Percentiles rank a stretch among this genome's conserved stretches.
These are phyloP conservation scores for Leccinum olivaceopallidum DNA, from an alignment of 768 basidiomycete genomes.

Conservation along the genomic window DNA sequence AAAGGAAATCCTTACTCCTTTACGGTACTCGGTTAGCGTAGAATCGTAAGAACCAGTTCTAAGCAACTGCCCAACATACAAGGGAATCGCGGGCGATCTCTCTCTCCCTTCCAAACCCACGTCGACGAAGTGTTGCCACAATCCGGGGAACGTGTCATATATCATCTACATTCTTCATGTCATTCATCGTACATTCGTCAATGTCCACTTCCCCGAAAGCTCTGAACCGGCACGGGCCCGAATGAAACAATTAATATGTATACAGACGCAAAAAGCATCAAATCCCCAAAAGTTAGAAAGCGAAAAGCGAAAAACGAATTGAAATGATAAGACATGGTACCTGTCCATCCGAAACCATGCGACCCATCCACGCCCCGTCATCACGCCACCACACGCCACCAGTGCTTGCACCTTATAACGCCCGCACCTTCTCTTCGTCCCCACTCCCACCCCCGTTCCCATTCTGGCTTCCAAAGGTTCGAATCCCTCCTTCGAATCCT, in stretches of 20 bases:
- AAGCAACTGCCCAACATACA: too few species aligned
- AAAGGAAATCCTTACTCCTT: too few species aligned
- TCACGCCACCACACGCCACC: neutral
- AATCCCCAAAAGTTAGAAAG: neutral
- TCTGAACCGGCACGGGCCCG: neutral
- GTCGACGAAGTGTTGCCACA: neutral
- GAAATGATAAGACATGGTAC: constrained; percentile 7
- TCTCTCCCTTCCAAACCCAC: neutral
- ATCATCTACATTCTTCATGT: neutral
- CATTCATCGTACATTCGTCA: neutral
- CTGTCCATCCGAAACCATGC: constrained; percentile 1
- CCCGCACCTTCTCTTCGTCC: neutral
- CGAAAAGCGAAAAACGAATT: constrained; percentile 1
- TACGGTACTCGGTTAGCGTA: too few species aligned
- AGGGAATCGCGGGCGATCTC: too few species aligned
- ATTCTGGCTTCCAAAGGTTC: neutral
- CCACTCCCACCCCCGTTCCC: neutral
- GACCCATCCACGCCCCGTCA: neutral
- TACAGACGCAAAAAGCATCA: neutral
- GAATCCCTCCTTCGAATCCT: neutral
- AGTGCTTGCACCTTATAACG: neutral
- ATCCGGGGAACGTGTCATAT: neutral
- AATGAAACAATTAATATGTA: neutral
- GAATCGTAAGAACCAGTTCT: too few species aligned
- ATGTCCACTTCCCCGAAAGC: neutral